Evolutionary conservation across 2,329 filamentous ascomycete genomes (phyloP), one percentile per base, ranked within the genome.

Genomic region (Beauveria pseudobassiana): DNA sequence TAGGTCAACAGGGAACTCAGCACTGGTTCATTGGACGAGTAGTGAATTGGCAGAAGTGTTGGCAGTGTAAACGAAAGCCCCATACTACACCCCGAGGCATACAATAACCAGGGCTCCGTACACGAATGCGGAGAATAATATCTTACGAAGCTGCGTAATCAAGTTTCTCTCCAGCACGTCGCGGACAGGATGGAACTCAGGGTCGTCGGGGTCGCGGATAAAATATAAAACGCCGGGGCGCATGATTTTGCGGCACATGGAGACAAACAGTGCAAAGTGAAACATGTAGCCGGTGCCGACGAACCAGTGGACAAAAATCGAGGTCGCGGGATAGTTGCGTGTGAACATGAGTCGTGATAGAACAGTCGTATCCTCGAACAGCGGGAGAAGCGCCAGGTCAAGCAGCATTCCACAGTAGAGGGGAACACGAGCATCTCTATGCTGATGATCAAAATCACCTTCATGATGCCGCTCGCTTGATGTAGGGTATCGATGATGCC

Each of bases 281-380:
- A 99, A 99, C 96, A 99, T 99, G 75, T 99, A 99, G 65, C 93
- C 96, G 3, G 95, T 99, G 54, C 95, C 95, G 62, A 97, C 88
- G 71, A 99, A 99, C 95, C 95, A 99, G 73, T 99, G 95, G 58
- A 98, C 89, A 72, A 99, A 99, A 16, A 96, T 85, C 16, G 93
- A 96, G 0, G 92, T 97, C 66, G 93, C 82, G 0, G 95, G 95
- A 64, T 88, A 91, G 64, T 86, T 81, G 60, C 85, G 78, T 2
- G 91, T 91, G 69, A 96, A 99, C 4, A 86, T 78, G 57, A 96
- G 77, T 24, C 95, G 86, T 8, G 90, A 91, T 65, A 83, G 82
- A 57, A 97, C 75, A 0, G 89, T 93, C 0, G 91, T 88, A 64
- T 87, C 81, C 65, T 91, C 88, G 71, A 99, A 99, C 0, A 99